Conservation (phyloP, 352 stramenopile species). For the Phytophthora gonapodyides region DNA sequence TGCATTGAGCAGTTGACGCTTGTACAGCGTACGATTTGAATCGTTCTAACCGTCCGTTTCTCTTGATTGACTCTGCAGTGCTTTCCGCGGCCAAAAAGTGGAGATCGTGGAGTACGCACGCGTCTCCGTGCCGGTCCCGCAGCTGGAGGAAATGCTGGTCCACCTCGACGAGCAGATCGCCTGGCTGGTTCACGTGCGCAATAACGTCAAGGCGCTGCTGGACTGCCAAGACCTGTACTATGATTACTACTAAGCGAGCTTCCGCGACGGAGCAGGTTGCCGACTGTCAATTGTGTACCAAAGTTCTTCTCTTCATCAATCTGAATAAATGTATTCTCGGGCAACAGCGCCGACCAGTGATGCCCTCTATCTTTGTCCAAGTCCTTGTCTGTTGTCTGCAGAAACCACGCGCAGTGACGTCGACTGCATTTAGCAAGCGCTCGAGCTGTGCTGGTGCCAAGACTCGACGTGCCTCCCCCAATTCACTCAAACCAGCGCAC, state of each 20-base stretch:
- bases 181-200: constrained; percentile 67
- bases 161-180: constrained; percentile 68
- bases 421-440: constrained; percentile 14
- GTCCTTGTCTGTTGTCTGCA: not conserved
- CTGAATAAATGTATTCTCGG: constrained; percentile 28
- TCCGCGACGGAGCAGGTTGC: not conserved
- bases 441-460: not conserved
- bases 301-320: constrained; percentile 11
- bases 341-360: constrained; percentile 2
- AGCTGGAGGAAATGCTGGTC: constrained; percentile 79
- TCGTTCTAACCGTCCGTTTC: not conserved
- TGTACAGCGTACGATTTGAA: not conserved
- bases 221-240: constrained; percentile 61
- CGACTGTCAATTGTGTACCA: constrained; percentile 18
- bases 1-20: not conserved
- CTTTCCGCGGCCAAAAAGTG: constrained; percentile 74
- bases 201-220: constrained; percentile 76
- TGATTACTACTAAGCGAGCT: constrained; percentile 32
- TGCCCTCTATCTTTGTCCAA: constrained; percentile 25
- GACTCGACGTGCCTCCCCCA: not conserved
- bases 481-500: not conserved
- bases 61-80: constrained; percentile 35
- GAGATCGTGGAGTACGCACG: constrained; percentile 82
- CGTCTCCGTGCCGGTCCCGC: constrained; percentile 67
- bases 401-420: not conserved